Base-by-base conservation (phyloP, 2,329 filamentous ascomycete species). In the Beauveria sp. region DNA sequence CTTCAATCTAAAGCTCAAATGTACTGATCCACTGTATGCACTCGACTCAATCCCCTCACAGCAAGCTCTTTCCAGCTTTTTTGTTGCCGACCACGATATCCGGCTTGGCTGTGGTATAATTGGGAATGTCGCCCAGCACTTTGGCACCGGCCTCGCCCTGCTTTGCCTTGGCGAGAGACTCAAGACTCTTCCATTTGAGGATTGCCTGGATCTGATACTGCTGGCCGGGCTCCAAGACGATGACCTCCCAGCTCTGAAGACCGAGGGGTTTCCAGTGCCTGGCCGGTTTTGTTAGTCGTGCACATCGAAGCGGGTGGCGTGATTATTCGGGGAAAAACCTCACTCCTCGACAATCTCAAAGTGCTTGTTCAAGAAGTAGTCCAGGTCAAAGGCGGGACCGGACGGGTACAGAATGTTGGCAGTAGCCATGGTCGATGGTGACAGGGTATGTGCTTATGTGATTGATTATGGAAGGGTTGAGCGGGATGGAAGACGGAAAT, bases 351-450 rank as follows among this genome's bases (percentile, higher is more conserved):
- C 75, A 3, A 81, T 68, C 1, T 75, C 73, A 75, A 82, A 78
- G 71, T 82, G 79, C 22, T 64, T 73, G 3, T 66, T 59, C 43
- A 80, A 66, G 67, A 80, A 82, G 73, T 81, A 82, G 40, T 78
- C 71, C 64, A 79, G 69, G 70, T 82, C 69, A 71, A 81, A 82
- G 63, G 69, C 70, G 43, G 69, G 66, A n/a, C 70, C 74, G 53
- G 70, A 67, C 4, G 78, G 76, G 67, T 81, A 82, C 47, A 76
- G 60, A 30, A 75, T 68, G 34, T 67, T 68, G 57, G 70, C 44
- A 62, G 65, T 63, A 30, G 63, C 34, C 64, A 55, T 55, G 40
- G 3, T n/a, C 1, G 3, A 43, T 44, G 22, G 18, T 34, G n/a
- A 54, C 8, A 4, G 10, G 10, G 8, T 22, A 20, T 20, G 0